phyloP scores from a whole-genome alignment of 2,329 filamentous ascomycete genomes.

The Metarhizium robertsii region DNA sequence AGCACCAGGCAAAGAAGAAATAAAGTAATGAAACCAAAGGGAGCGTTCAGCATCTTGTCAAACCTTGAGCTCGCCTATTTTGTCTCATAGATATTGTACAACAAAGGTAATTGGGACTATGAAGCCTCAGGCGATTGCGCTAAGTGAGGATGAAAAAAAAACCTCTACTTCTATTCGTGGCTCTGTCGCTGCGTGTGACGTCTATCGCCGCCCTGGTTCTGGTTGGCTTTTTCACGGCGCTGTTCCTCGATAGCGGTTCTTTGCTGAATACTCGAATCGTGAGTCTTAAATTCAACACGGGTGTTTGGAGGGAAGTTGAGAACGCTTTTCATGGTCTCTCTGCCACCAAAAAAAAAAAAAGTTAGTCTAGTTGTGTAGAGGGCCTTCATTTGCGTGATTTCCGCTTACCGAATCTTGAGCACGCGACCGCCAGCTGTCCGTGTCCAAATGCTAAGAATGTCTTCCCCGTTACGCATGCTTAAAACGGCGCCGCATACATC shows the following conservation, averaged over 20 bases:
- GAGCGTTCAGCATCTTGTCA: neutral
- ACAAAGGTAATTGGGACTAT: neutral
- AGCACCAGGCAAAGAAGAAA: neutral
- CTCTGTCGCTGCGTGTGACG: constrained; percentile 26
- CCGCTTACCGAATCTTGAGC: constrained; percentile 80
- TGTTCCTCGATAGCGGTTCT: constrained; percentile 84
- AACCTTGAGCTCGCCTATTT: neutral
- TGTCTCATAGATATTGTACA: constrained; percentile 3
- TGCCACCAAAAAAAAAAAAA: constrained; percentile 23
- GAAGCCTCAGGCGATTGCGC: neutral
- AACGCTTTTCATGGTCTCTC: constrained; percentile 88
- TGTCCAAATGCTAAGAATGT: constrained; percentile 97
- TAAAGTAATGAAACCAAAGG: neutral
- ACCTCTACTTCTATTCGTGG: constrained; percentile 16
- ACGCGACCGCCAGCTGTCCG: constrained; percentile 87
- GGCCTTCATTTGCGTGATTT: neutral
- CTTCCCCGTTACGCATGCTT: constrained; percentile 89
- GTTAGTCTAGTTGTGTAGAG: neutral
- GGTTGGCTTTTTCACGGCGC: constrained; percentile 68
- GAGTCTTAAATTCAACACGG: constrained; percentile 88
- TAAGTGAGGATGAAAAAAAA: neutral
- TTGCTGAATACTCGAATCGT: constrained; percentile 92
- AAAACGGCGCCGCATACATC: constrained; percentile 93
- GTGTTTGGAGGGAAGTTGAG: constrained; percentile 82
- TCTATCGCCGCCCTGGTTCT: constrained; percentile 34